Evolutionary conservation across 108 stramenopile species (phyloP).

Genomic region (Schizochytrium sp.): DNA sequence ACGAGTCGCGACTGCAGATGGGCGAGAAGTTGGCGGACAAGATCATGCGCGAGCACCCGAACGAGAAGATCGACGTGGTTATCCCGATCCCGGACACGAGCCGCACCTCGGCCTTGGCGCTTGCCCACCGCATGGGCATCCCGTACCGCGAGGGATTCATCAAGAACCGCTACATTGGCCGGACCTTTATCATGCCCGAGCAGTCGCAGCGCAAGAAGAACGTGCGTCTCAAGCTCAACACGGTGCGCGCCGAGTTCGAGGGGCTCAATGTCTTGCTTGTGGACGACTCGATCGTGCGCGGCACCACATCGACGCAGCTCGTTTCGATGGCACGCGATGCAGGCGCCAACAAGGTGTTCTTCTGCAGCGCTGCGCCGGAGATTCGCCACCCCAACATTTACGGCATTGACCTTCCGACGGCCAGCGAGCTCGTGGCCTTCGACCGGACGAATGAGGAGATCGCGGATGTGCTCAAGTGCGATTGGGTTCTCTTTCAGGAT

Average conservation of each 20-base stretch:
- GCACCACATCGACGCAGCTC: slow-evolving; percentile 90
- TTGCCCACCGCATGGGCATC: slow-evolving; percentile 66
- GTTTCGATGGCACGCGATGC: slow-evolving; percentile 97
- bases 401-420: slow-evolving; percentile 95
- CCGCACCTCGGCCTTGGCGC: slow-evolving; percentile 82
- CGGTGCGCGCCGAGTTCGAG: slow-evolving; percentile 81
- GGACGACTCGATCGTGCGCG: slow-evolving; percentile 94
- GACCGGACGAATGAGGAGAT: slow-evolving; percentile 49
- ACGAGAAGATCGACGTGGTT: slow-evolving; percentile 91
- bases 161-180: slow-evolving; percentile 97
- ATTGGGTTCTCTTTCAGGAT: slow-evolving; percentile 42
- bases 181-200: slow-evolving; percentile 99
- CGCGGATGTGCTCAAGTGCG: slow-evolving; percentile 40
- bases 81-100: slow-evolving; percentile 97
- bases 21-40: slow-evolving; percentile 85
- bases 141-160: slow-evolving; percentile 96
- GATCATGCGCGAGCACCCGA: slow-evolving; percentile 69
- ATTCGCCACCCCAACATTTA: slow-evolving; percentile 97
- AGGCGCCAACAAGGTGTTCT: slow-evolving; percentile 87
- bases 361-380: slow-evolving; percentile 87
- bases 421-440: slow-evolving; percentile 85
- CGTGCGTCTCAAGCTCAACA: slow-evolving; percentile 96
- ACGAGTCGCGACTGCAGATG: slow-evolving; percentile 91
- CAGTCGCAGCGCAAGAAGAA: slow-evolving; percentile 87
- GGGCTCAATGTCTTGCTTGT: slow-evolving; percentile 81